Evolutionary conservation across 2,329 filamentous ascomycete species (phyloP).

Genomic region (Fusarium sp.): DNA sequence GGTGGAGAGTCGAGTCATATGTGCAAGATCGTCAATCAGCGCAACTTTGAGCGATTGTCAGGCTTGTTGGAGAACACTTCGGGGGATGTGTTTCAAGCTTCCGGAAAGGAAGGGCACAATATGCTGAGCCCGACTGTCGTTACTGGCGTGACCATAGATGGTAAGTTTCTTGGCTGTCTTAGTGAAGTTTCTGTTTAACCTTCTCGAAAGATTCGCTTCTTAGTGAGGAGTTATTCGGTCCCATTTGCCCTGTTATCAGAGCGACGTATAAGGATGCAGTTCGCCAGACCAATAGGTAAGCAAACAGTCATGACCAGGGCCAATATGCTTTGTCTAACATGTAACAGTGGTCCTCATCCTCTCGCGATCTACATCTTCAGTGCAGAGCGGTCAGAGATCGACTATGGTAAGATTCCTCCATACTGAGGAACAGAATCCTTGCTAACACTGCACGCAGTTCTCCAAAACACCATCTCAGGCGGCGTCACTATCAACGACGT

Average conservation of each 20-base stretch:
- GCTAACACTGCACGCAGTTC: background rate
- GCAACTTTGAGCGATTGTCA: constrained; percentile 54
- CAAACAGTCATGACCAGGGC: rapidly evolving
- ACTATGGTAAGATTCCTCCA: background rate
- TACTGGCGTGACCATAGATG: background rate
- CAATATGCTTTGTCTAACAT: rapidly evolving
- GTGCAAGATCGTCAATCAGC: constrained; percentile 53
- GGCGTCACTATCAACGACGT: constrained; percentile 59
- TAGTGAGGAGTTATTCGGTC: constrained; percentile 52
- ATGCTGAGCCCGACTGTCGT: background rate
- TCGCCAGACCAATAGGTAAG: background rate
- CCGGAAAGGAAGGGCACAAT: background rate
- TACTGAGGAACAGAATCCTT: background rate
- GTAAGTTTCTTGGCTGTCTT: background rate
- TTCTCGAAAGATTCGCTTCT: constrained; percentile 49
- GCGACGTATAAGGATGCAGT: background rate
- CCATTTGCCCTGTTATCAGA: background rate
- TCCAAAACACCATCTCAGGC: constrained; percentile 33
- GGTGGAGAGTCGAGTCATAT: constrained; percentile 19
- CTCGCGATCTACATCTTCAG: background rate
- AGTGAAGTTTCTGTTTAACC: background rate
- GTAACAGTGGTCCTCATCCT: background rate
- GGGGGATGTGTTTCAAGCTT: background rate
- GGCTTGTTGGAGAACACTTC: constrained; percentile 48
- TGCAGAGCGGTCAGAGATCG: rapidly evolving